Evolutionary conservation across 225 moss, liverwort and hornwort species (phyloP).

Genomic region (Pleurozium schreberi): DNA sequence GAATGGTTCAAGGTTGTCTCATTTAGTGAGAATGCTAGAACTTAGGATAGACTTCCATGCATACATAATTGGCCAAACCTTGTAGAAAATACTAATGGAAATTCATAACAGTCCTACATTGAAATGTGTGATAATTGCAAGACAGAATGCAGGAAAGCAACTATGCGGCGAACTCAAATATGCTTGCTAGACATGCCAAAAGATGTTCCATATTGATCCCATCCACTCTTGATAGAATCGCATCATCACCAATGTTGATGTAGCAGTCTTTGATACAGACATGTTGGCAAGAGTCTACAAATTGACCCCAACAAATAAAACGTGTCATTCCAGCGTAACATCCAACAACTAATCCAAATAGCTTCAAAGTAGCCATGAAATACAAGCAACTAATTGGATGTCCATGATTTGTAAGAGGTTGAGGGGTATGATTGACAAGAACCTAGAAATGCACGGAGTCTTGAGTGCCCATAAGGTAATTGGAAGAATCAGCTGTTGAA

Average conservation of each 20-base stretch:
- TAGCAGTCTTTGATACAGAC: conserved; percentile 86
- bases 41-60: neutral
- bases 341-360: neutral
- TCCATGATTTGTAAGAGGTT: too few relatives aligned
- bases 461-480: too few relatives aligned
- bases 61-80: neutral
- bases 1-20: neutral
- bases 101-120: neutral
- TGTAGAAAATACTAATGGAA: neutral
- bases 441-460: too few relatives aligned
- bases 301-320: neutral
- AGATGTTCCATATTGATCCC: conserved; percentile 79
- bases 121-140: neutral
- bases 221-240: conserved; percentile 92
- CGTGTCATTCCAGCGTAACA: neutral
- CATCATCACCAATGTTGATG: conserved; percentile 79
- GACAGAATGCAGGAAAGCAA: conserved; percentile 35
- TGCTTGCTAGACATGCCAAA: conserved; percentile 64
- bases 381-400: too few relatives aligned
- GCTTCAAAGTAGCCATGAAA: neutral
- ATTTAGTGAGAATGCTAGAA: neutral
- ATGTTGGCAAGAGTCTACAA: conserved; percentile 62
- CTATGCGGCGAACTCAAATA: conserved; percentile 44
- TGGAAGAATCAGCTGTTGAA: too few relatives aligned
- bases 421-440: too few relatives aligned